Evolutionary conservation across 1,284 basidiomycete genomes (phyloP), one percentile per base, ranked within the genome.

Genomic region (Fomitopsis betulina): DNA sequence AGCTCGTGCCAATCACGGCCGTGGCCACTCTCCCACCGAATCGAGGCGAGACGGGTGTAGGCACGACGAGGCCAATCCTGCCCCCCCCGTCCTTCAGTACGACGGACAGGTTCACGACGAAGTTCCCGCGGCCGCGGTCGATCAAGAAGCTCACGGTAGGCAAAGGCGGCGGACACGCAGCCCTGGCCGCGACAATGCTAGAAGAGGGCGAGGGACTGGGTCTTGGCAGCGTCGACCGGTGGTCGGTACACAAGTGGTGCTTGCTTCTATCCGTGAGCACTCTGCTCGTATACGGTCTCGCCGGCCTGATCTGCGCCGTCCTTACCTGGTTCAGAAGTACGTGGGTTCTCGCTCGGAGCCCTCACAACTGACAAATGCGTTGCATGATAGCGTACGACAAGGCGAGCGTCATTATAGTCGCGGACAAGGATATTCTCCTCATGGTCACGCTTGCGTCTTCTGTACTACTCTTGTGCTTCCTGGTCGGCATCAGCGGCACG

Each of bases 401-500:
- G 27, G 79, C 84, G 12, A 79, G 80, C 54, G 79, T 84, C 17
- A 79, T 83, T 73, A 72, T 73, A 59, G 77, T 83, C 60, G 78
- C 81, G 1, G 80, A 86, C 68, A 74, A 76, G 61, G 82, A 86
- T 64, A 72, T 85, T 49, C 76, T 87, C 54, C 70, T 83, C 43
- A 80, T 91, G 58, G 80, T 86, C 58, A 91, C 87, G 2, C 72
- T 87, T 57, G 77, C 84, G 3, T 72, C 78, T 23, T 75, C 79
- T 5, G 73, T 89, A 62, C 76, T 85, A 57, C 70, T 89, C 58
- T 76, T 89, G 59, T 83, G 86, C 21, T 77, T 85, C 19, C 72
- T 91, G 51, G 72, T 89, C 53, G 90, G 90, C 23, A 76, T 85
- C 61, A 79, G 81, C 43, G 89, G 89, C 47, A 80, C 85, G 12